These are phyloP conservation scores for Agrocybe chaxingu DNA, from an alignment of 768 basidiomycete genomes.

Conservation along the genomic window DNA sequence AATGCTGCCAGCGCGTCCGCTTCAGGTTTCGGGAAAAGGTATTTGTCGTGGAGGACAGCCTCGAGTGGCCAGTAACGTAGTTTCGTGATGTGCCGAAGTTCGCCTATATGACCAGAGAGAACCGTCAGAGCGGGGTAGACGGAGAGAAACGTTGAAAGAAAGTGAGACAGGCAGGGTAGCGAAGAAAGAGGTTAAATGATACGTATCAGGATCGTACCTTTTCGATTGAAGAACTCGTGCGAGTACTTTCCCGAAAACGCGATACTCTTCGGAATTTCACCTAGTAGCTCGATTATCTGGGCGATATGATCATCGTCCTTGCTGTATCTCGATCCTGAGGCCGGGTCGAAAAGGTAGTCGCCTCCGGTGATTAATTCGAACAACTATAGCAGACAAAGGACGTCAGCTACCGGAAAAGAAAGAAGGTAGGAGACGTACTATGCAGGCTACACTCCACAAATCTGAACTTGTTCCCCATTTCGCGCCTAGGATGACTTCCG, in stretches of 20 bases:
- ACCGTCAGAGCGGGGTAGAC: neutral
- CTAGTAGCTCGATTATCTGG: slow-evolving; percentile 95
- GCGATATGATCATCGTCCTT: slow-evolving; percentile 98
- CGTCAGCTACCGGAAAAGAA: neutral
- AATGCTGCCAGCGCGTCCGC: slow-evolving; percentile 81
- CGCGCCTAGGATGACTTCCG: slow-evolving; percentile 94
- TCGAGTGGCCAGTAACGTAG: slow-evolving; percentile 89
- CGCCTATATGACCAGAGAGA: slow-evolving; percentile 35
- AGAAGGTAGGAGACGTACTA: slow-evolving; percentile 50
- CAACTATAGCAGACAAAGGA: slow-evolving; percentile 44
- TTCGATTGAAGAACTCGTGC: slow-evolving; percentile 93
- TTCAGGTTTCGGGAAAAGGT: slow-evolving; percentile 82
- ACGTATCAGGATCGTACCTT: slow-evolving; percentile 51
- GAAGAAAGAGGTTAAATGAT: neutral
- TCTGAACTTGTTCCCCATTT: slow-evolving; percentile 96
- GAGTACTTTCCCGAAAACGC: slow-evolving; percentile 92
- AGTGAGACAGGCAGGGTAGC: neutral
- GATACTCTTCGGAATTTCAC: slow-evolving; percentile 80
- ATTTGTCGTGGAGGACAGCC: slow-evolving; percentile 88
- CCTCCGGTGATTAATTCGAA: slow-evolving; percentile 97
- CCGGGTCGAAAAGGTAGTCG: slow-evolving; percentile 97
- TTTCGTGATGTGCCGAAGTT: slow-evolving; percentile 92
- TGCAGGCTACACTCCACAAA: slow-evolving; percentile 94
- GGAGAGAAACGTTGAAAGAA: neutral
- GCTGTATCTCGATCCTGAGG: slow-evolving; percentile 89